Base-by-base conservation (phyloP, 106 monocot genomes). In the Xerophyta viscosa region DNA sequence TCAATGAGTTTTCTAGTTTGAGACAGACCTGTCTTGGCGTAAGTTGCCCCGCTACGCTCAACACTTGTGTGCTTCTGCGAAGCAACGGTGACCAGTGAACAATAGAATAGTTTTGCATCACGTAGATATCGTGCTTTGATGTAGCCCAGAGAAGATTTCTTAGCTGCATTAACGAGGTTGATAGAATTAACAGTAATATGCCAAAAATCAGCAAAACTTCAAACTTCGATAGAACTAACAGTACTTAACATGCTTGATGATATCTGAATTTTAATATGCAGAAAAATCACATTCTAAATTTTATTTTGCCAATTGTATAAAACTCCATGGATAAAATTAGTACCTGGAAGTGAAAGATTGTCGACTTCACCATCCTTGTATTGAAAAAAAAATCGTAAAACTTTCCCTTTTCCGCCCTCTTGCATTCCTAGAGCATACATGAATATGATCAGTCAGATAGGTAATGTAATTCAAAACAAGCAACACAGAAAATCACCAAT, bases 91-190 rank as follows among this genome's bases (percentile, higher is more conserved):
- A 94, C 87, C 87, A 84, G 57, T 94, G 84, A 66, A 63, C 65
- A 19, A 94, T 62, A 7, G 84, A 84, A 47, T 88, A 78, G 58
- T 84, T 75, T 12, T 80, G 65, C 66, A 77, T 48, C 52, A 65
- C 60, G 33, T 88, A 88, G 20, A 84, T 75, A 67, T 94, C 93
- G 58, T 94, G 87, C 66, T 94, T 88, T 27, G 93, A 81, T 49
- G 88, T 88, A 7, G 88, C 88, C 88, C 93, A 94, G 10, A 94
- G 8, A n/a, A 94, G 74, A 65, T 94, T 94, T 66, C 93, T 80
- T 27, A 94, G 46, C 93, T 94, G 80, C 30, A 69, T 28, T 56
- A 30, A 49, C 10, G 7, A 28, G 19, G 50, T 1, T 4, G 36
- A 43, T 65, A 29, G 63, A 43, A 55, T 47, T 46, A 20, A 9